A percentile compares a stretch with the other conserved stretches of the same genome.
These are phyloP conservation scores for Quercus gilva DNA, from an alignment of 306 rosid genomes.

Conservation along the genomic window DNA sequence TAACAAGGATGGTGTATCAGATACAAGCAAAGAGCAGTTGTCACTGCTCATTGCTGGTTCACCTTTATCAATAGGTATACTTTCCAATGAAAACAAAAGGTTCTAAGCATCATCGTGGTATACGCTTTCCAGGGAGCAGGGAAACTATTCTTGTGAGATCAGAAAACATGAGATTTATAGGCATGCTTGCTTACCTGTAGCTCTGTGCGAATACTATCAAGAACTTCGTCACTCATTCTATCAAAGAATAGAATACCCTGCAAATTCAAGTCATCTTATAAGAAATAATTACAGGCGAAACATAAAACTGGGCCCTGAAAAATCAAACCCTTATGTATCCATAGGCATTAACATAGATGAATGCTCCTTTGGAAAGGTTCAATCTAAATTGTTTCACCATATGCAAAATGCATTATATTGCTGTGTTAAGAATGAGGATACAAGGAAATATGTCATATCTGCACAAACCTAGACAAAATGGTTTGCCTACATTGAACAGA, in stretches of 20 bases:
- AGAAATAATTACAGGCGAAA: neutral
- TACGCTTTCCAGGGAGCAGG: slow-evolving; percentile 8
- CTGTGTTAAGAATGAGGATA: neutral
- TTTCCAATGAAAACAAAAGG: neutral
- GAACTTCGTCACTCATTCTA: slow-evolving; percentile 84
- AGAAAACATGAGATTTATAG: slow-evolving; percentile 10
- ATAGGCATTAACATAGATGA: neutral
- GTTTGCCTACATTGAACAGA: neutral
- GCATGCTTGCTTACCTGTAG: slow-evolving; percentile 53
- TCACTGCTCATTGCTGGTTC: neutral
- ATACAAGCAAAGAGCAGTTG: neutral
- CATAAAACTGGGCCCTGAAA: neutral
- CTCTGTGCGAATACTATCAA: slow-evolving; percentile 51
- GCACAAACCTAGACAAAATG: neutral
- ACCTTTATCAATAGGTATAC: neutral
- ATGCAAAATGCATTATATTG: neutral
- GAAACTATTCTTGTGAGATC: neutral
- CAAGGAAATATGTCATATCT: neutral
- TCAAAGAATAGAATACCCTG: slow-evolving; percentile 92
- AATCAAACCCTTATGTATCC: neutral
- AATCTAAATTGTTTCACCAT: neutral
- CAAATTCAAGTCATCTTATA: slow-evolving; percentile 21
- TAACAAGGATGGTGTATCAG: neutral
- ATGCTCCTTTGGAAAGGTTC: neutral
- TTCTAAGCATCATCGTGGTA: neutral